These are phyloP conservation scores for Carallia pectinifolia DNA, from an alignment of 345 rosid species.

Conservation along the genomic window DNA sequence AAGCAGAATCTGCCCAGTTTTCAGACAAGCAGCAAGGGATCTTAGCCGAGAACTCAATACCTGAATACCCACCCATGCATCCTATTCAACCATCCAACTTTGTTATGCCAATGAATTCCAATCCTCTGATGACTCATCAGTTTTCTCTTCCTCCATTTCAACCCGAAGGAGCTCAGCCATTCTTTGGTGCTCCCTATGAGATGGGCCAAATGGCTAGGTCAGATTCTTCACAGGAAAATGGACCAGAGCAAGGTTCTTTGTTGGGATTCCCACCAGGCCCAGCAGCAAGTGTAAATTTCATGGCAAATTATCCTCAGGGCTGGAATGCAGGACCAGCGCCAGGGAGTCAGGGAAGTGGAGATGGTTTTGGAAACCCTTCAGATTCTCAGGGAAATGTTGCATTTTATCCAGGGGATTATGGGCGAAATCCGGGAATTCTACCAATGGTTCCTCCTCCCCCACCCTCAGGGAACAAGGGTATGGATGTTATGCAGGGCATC, in stretches of 20 bases:
- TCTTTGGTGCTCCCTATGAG: conserved; percentile 57
- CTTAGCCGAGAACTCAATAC: conserved; percentile 44
- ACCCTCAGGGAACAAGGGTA: conserved; percentile 34
- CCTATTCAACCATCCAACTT: conserved; percentile 64
- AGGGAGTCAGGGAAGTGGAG: conserved; percentile 42
- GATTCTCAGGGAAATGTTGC: conserved; percentile 45
- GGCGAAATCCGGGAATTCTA: conserved; percentile 41
- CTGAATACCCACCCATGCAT: conserved; percentile 68
- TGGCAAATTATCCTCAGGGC: conserved; percentile 54
- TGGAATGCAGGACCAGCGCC: conserved; percentile 59
- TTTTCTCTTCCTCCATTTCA: conserved; percentile 59
- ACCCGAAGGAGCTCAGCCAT: conserved; percentile 66
- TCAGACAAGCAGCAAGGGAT: conserved; percentile 51
- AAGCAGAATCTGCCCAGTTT: conserved; percentile 51
- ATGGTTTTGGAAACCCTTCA: conserved; percentile 36
- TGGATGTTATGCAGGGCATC: conserved; percentile 41
- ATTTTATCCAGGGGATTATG: conserved; percentile 57
- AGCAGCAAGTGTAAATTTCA: conserved; percentile 45
- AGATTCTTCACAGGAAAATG: conserved; percentile 51
- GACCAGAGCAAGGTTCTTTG: conserved; percentile 70
- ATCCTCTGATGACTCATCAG: conserved; percentile 51
- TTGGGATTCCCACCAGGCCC: conserved; percentile 68
- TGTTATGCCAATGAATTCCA: conserved; percentile 60
- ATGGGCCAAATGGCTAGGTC: conserved; percentile 38
- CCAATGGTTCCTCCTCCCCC: conserved; percentile 42